phyloP scores from a whole-genome alignment of 768 basidiomycete species.

The Strobilomyces echinocephalus region DNA sequence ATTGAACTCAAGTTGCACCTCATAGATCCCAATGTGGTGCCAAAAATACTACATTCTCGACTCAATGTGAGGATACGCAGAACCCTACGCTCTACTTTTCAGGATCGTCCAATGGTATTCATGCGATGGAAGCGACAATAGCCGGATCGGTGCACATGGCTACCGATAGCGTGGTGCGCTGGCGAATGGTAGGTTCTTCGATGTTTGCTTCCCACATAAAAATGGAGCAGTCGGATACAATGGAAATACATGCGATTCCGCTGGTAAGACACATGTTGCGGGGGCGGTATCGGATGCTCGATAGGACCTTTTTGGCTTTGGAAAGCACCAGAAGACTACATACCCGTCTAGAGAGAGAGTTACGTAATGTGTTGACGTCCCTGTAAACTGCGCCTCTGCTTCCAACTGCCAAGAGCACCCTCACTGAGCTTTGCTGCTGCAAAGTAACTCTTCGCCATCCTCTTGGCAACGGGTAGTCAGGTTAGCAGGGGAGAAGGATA shows the following conservation, averaged over 20 bases:
- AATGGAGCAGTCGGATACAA: slow-evolving; percentile 1
- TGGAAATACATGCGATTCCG: slow-evolving; percentile 50
- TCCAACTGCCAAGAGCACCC: slow-evolving; percentile 5
- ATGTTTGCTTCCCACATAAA: neutral
- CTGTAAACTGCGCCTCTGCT: neutral
- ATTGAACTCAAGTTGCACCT: slow-evolving; percentile 54
- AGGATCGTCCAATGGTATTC: slow-evolving; percentile 42
- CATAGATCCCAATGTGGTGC: slow-evolving; percentile 29
- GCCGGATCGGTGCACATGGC: slow-evolving; percentile 51
- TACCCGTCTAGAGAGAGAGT: slow-evolving; percentile 30
- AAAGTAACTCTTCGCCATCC: slow-evolving; percentile 53
- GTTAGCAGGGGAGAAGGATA: slow-evolving; percentile 41
- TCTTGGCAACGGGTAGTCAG: slow-evolving; percentile 50
- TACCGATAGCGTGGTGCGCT: slow-evolving; percentile 42
- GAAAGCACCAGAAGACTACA: slow-evolving; percentile 45
- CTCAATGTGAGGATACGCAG: slow-evolving; percentile 16
- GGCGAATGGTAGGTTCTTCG: slow-evolving; percentile 52
- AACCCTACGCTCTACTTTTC: slow-evolving; percentile 46
- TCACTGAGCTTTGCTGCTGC: slow-evolving; percentile 29
- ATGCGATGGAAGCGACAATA: slow-evolving; percentile 39
- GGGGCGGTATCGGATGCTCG: neutral
- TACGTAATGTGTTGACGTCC: slow-evolving; percentile 12
- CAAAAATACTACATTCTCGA: slow-evolving; percentile 17
- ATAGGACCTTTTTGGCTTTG: slow-evolving; percentile 75
- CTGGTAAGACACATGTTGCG: slow-evolving; percentile 39